Conservation (phyloP, 768 basidiomycete species). For the Russula sp. region DNA sequence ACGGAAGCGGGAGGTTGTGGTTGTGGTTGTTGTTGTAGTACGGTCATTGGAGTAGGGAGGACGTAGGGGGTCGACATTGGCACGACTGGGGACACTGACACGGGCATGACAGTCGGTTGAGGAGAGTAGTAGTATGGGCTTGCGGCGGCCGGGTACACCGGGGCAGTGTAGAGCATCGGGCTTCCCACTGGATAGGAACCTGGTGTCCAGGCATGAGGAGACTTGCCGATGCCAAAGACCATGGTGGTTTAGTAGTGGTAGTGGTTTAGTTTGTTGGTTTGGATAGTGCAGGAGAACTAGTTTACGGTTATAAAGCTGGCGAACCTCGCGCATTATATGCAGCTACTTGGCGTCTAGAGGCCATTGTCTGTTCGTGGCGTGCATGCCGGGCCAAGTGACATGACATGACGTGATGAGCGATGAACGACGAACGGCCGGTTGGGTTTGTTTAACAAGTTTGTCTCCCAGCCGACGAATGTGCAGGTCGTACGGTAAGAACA, state of each 20-base stretch:
- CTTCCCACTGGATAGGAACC: background rate
- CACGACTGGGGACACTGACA: background rate
- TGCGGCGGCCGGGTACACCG: too few relatives aligned
- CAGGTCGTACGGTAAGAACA: too few relatives aligned
- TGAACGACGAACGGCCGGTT: too few relatives aligned
- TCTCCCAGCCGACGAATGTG: too few relatives aligned
- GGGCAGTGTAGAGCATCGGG: background rate
- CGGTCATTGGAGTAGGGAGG: background rate
- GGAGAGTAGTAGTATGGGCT: background rate
- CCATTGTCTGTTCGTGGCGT: background rate
- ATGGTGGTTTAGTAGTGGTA: constrained; percentile 2
- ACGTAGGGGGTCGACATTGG: background rate
- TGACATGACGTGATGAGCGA: too few relatives aligned
- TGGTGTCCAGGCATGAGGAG: background rate
- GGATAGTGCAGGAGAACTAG: background rate
- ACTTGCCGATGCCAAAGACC: background rate
- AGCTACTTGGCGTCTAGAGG: background rate
- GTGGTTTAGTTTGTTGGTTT: background rate
- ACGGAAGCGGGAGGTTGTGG: too few relatives aligned
- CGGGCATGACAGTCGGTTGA: background rate
- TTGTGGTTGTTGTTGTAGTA: background rate
- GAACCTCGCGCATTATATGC: background rate
- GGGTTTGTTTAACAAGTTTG: too few relatives aligned
- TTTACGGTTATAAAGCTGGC: too few relatives aligned
- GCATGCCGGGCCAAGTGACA: too few relatives aligned